Percentiles rank a stretch among this genome's conserved stretches.
Conservation (phyloP, 1,284 basidiomycete genomes). For the Ganoderma lucidum region DNA sequence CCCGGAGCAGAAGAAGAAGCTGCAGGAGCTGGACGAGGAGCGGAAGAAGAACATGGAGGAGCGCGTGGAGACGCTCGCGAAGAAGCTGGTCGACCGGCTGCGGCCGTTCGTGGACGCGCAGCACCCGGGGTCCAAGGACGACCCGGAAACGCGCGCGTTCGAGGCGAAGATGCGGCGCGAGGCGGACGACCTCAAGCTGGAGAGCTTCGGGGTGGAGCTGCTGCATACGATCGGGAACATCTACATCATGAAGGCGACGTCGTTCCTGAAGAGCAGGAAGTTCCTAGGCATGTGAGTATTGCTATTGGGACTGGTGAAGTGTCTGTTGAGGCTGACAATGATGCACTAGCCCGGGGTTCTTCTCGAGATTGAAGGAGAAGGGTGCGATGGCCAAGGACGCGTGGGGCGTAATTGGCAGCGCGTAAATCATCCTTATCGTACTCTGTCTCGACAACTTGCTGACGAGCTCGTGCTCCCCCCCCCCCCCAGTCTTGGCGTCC, state of each 20-base stretch:
- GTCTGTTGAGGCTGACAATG: background rate
- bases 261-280: constrained; percentile 91
- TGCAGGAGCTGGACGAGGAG: constrained; percentile 83
- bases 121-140: constrained; percentile 86
- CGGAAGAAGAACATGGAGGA: constrained; percentile 82
- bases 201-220: constrained; percentile 97
- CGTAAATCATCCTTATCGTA: constrained; percentile 59
- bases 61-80: constrained; percentile 74
- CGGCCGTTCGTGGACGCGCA: constrained; percentile 91
- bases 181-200: constrained; percentile 96
- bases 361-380: constrained; percentile 95
- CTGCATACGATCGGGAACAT: constrained; percentile 89
- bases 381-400: constrained; percentile 92
- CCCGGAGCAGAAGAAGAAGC: constrained; percentile 86
- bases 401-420: constrained; percentile 93
- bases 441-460: background rate
- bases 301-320: background rate
- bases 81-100: constrained; percentile 85
- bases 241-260: constrained; percentile 93
- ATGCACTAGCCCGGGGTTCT: constrained; percentile 84
- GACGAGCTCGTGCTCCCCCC: background rate
- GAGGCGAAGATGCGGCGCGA: constrained; percentile 84
- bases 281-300: constrained; percentile 84
- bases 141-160: constrained; percentile 84
- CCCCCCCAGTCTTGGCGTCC: constrained; percentile 67